phyloP scores from a whole-genome alignment of 495 filamentous ascomycete species.

The Margaritispora aquatica region DNA sequence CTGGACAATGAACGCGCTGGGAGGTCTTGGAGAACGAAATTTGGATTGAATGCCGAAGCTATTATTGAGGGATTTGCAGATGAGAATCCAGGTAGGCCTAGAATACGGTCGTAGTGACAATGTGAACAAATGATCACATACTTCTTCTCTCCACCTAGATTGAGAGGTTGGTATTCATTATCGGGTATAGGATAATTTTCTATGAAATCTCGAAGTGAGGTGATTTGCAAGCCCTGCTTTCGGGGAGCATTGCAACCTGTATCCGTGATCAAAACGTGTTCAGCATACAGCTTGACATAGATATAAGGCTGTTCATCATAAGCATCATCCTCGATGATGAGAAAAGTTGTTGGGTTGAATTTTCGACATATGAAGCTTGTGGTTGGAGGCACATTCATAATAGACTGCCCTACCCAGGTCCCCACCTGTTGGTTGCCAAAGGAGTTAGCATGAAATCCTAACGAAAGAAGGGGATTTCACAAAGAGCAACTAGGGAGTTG shows the following conservation, averaged over 20 bases:
- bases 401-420: not conserved
- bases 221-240: conserved; percentile 5
- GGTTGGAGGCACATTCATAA: not conserved
- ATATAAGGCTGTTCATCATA: conserved; percentile 35
- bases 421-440: not conserved
- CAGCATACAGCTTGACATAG: conserved; percentile 31
- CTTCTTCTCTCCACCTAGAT: conserved; percentile 22
- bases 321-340: conserved; percentile 31
- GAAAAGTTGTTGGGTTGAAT: conserved; percentile 31
- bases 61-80: conserved; percentile 24
- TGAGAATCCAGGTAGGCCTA: conserved; percentile 30
- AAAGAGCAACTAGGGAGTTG: not conserved
- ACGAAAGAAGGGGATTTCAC: not conserved
- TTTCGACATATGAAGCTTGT: conserved; percentile 26
- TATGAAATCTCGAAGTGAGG: conserved; percentile 28
- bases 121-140: conserved; percentile 35
- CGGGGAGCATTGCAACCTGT: conserved; percentile 30
- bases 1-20: conserved; percentile 28
- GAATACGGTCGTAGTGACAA: conserved; percentile 38
- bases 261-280: conserved; percentile 28
- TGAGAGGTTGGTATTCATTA: conserved; percentile 28
- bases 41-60: conserved; percentile 27
- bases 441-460: not conserved
- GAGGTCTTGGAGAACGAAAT: conserved; percentile 30
- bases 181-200: conserved; percentile 27